Base-by-base conservation (phyloP, 306 rosid genomes). In the Cercis canadensis region DNA sequence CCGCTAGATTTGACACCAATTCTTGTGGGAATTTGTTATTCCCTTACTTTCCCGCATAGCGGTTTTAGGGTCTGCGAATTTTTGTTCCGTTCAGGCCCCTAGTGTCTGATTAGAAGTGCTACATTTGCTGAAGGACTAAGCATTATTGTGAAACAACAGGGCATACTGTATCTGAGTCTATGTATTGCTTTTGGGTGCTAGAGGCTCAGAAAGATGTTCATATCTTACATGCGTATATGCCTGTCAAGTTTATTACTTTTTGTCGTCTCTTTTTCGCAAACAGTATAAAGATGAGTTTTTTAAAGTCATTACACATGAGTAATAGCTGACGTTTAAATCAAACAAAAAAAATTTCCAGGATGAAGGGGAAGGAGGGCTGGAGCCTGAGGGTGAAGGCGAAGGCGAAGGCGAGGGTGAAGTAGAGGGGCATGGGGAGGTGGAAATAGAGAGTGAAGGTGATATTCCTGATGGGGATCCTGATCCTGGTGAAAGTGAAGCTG, bases 401-500 rank as follows among this genome's bases (percentile, higher is more conserved):
- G n/a, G n/a, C n/a, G n/a, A 87, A 75, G 90, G 90, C 10, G 92
- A 82, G 68, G 90, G 87, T 32, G 92, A 89, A 57, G 96, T 81
- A 13, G 96, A 92, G 84, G 96, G 90, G 9, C 90, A 89, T 9
- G 97, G 95, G 34, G 97, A 89, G 82, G 97, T 59, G 3, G 98
- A 88, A 67, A 74, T 86, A 11, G 96, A 86, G 83, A 92, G 96
- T 67, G 98, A 92, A 64, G 98, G 85, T 7, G 98, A 89, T 44
- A 50, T 69, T 76, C 89, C 47, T 11, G 90, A 70, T 8, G 90
- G 69, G 6, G 93, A 82, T 21, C 89, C 88, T 62, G 88, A 81
- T 79, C 90, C 87, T 11, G 90, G 92, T 33, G 97, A 94, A 72
- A 90, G 97, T 56, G 99, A 90, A 81, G 96, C 87, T 2, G 98